Base-by-base conservation (phyloP, 441 rosid genomes). In the Pelargonium fulgidum region DNA sequence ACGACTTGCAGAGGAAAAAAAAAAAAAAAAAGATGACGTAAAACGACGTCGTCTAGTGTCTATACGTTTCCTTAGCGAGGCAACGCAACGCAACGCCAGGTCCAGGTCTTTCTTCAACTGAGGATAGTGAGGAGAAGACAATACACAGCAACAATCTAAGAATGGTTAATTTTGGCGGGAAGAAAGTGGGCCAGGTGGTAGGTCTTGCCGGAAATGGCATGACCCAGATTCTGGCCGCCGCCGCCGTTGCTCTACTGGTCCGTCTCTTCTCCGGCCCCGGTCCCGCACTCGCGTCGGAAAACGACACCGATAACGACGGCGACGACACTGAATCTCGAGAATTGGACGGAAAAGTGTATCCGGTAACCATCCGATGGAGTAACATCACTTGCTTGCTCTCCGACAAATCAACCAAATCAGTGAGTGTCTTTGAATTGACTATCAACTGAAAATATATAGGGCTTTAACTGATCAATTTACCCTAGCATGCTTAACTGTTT, bases 331-430 rank as follows among this genome's bases (percentile, higher is more conserved):
- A 78, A 42, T 68, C 86, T 77, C 85, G 77, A 50, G 69, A 20
- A 5, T 17, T 68, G 14, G 56, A 13, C 19, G 92, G 83, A 3
- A 79, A 81, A 68, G 79, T 93, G 71, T 76, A 75, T n/a, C 93
- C 96, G 69, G 87, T 91, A 70, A 85, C 88, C 39, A 89, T 93
- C 74, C 81, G 86, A 39, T 89, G 98, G 98, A 79, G 83, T 72
- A 87, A 81, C 80, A 82, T 93, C 80, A 89, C 86, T 7, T 93
- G 97, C 79, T 89, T 91, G 33, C 84, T 93, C 75, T 81, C 93
- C 39, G 96, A 87, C 76, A 88, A 89, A 80, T 81, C 85, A 29
- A 83, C 86, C 14, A 82, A 87, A 81, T 84, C 86, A 50, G 98
- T 93, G 74, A 85, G 33, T 26, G 33, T 26, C 33, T 26, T 26